Percentiles rank a stretch among this genome's conserved stretches.
Conservation (phyloP, 2,329 filamentous ascomycete species). For the Venturia nashicola region DNA sequence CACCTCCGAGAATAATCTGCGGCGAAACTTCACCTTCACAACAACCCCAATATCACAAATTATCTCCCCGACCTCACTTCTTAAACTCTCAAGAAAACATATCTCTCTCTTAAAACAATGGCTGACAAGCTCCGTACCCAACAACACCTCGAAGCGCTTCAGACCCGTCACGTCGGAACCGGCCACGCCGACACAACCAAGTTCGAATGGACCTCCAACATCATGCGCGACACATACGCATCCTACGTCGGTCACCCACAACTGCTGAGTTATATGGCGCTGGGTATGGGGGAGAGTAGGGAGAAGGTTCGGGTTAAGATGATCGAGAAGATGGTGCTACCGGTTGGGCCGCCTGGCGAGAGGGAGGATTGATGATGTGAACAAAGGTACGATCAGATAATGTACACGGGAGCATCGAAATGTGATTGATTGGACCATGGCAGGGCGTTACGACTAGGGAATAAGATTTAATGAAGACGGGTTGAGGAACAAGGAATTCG, state of each 20-base stretch:
- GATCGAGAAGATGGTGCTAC: constrained; percentile 62
- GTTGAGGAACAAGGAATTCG: not conserved
- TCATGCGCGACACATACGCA: constrained; percentile 83
- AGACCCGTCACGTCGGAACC: constrained; percentile 90
- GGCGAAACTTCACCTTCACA: not conserved
- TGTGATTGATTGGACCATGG: not conserved
- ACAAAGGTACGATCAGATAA: not conserved
- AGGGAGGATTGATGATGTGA: constrained; percentile 23
- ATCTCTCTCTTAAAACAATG: constrained; percentile 21
- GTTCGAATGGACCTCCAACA: constrained; percentile 95
- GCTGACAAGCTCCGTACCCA: constrained; percentile 97
- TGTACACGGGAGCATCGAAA: not conserved
- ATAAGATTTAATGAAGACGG: not conserved
- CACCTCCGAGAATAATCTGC: not conserved
- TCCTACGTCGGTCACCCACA: constrained; percentile 84
- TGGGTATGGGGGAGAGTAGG: constrained; percentile 75
- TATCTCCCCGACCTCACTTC: not conserved
- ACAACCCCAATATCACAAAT: not conserved
- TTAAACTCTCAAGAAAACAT: not conserved
- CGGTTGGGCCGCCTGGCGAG: constrained; percentile 54
- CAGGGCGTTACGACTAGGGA: not conserved
- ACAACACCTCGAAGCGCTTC: constrained; percentile 93
- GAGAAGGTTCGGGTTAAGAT: constrained; percentile 69
- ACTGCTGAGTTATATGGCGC: constrained; percentile 74
- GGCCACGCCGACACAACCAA: constrained; percentile 94